Evolutionary conservation across 495 filamentous ascomycete genomes (phyloP), one percentile per base, ranked within the genome.

Genomic region (Lasiosphaeria ovina): DNA sequence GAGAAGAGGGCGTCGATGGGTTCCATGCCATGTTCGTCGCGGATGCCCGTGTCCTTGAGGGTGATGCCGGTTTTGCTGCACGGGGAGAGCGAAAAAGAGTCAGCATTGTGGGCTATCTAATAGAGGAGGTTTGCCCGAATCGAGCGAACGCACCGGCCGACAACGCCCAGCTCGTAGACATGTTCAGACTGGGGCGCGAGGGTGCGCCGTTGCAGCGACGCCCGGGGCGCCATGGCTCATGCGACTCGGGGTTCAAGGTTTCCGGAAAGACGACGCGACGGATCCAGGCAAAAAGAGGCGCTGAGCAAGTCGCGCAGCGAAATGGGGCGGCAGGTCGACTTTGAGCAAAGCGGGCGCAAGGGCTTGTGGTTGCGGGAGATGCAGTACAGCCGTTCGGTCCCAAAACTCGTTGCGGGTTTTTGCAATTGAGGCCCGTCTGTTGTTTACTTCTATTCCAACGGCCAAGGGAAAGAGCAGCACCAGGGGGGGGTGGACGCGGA

Each of bases 1-100:
- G 92, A 97, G 74, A 97, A 98, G 63, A 97, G 84, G 52, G 81
- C 82, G 32, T 91, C 88, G 55, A 96, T 81, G 38, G 86, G 85
- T 72, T 98, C 92, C 75, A 98, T 83, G 72, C 95, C 94, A 81
- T 96, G 78, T 69, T 92, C 94, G 75, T 98, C 92, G 75, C 91
- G 87, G 55, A 88, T 76, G 45, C 90, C 90, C 56, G 80, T 83
- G 74, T 97, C 91, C 69, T 84, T 82, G 34, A 98, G 72, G 1
- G 85, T 89, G 35, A 95, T 80, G 31, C 94, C 94, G 8, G 94
- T 98, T 82, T 93, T 84, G 35, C 78, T 81, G 64, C n/a, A n/a
- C 8, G 10, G 0, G 38, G 42, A 33, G 36, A 57, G 35, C 9
- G 24, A 24, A 24, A 24, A 31, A 51, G 42, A 14, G 49, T 66